Base-by-base conservation (phyloP, 306 rosid species). In the Senna siamea region DNA sequence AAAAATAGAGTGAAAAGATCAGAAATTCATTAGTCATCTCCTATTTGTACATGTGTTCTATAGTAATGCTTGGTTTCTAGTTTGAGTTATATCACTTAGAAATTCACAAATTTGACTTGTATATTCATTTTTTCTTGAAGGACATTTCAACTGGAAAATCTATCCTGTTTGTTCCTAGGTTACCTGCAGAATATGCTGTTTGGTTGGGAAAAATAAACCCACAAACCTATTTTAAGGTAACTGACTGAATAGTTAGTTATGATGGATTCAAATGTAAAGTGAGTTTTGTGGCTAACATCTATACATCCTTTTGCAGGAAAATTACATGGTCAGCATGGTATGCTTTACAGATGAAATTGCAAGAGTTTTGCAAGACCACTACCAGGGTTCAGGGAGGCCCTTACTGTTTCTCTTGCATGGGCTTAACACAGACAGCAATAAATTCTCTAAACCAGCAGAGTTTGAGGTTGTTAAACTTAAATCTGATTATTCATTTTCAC, bases 121-220 rank as follows among this genome's bases (percentile, higher is more conserved):
- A 34, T 61, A 4, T 82, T 37, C 47, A 9, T 68, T 56, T 0
- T 70, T 59, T 51, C 48, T 19, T 70, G 13, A 80, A 93, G 98
- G 97, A 93, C 74, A 48, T 90, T 70, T 87, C 78, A 30, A 86
- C 85, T 5, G 98, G 98, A 65, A 70, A 86, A 8, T 87, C 97
- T 46, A 65, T 93, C 71, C 79, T 93, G 60, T 93, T 89, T 66
- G 85, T 86, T 70, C 98, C 98, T 11, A 85, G 93, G 88, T 78
- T 93, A 34, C 88, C 98, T 70, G 74, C 85, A 35, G 97, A 84
- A 17, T 93, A 93, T 80, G 98, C 96, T 77, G 93, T 93, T 56
- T 93, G 98, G 98, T 56, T 78, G 88, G 98, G 98, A 65, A 83
- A 89, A 73, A 91, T 93, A 61, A 85, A 89, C 77, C 77, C 87